Base-by-base conservation (phyloP, 1,139 yeast genomes). In the Sugiyamaella grinbergsii region DNA sequence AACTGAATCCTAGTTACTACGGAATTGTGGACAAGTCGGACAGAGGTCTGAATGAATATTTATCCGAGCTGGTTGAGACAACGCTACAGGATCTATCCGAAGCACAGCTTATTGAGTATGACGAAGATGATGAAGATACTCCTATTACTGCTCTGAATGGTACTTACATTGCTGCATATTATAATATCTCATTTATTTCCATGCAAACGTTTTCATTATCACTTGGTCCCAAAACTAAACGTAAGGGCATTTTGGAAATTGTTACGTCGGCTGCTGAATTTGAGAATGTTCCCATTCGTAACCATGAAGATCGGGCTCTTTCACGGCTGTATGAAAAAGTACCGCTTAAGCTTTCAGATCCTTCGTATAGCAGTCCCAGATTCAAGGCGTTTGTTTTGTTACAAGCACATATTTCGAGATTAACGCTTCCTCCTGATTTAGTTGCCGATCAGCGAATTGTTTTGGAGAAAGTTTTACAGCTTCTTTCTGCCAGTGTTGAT, bases 1-100 rank as follows among this genome's bases (percentile, higher is more conserved):
- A 82, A 52, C 75, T 80, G 40, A 94, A 94, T 64, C 98, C 98
- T 1, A 82, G 95, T 55, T 94, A 80, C 65, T 94, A 94, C 63
- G 96, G 91, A 18, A 78, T 88, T 22, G 73, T 74, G 36, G 87
- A 83, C 55, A 74, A 78, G 1, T 73, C 87, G 0, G 81, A 81
- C 46, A 70, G 79, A 37, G 95, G 94, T 0, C 67, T 93, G 11
- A 87, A 95, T 0, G 90, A 84, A 52, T 89, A 76, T 65, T 71
- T 93, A 47, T 90, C 98, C 0, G 96, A 89, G 46, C 64, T 89
- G 29, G 85, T 93, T 22, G 98, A 93, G 62, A 73, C 70, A n/a
- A 76, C 89, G 0, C 65, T 93, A 56, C 76, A 75, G 22, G 95
- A 87, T 23, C 71, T 94, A 46, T 72, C 70, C 1, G 81, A 80